Base-by-base conservation (phyloP, 768 basidiomycete genomes). In the Termitomyces titanicus region DNA sequence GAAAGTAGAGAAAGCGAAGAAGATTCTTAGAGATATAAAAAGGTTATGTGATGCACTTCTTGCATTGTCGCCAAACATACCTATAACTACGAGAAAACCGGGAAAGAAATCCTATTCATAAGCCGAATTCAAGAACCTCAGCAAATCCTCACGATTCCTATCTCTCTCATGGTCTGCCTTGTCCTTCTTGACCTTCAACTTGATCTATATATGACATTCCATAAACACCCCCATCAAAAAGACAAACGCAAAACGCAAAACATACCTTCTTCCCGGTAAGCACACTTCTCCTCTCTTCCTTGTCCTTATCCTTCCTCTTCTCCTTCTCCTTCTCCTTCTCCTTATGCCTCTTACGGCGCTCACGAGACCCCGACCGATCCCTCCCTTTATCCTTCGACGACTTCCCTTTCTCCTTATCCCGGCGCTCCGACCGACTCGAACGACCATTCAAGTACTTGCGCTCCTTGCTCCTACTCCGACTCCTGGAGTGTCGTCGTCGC, bases 111-210 rank as follows among this genome's bases (percentile, higher is more conserved):
- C 18, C 35, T 38, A 49, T 18, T 60, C 64, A 50, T 59, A 64
- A 1, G 64, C 59, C 24, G 64, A 63, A 50, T 64, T 64, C 50
- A 64, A 48, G 34, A 64, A 64, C 43, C 54, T 47, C 18, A 64
- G 42, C 37, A 64, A 42, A 53, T 64, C 59, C 39, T 60, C 47
- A 18, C 64, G 60, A 48, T 64, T 64, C 25, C 53, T 56, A 45
- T 64, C 64, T 35, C 64, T 61, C 52, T 64, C 64, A 42, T 64
- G 56, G 34, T 64, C 64, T 20, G 52, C 64, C 43, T 64, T 64
- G 5, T 64, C 64, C 37, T 63, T 64, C 50, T 64, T 64, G 13
- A 64, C 61, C 38, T 64, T 64, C 18, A 64, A 47, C 50, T 64
- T 64, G 42, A 64, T 64, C 64, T 64, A 31, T 2, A 20, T n/a